Base-by-base conservation (phyloP, 2,329 filamentous ascomycete genomes). In the Ascochyta lentis region DNA sequence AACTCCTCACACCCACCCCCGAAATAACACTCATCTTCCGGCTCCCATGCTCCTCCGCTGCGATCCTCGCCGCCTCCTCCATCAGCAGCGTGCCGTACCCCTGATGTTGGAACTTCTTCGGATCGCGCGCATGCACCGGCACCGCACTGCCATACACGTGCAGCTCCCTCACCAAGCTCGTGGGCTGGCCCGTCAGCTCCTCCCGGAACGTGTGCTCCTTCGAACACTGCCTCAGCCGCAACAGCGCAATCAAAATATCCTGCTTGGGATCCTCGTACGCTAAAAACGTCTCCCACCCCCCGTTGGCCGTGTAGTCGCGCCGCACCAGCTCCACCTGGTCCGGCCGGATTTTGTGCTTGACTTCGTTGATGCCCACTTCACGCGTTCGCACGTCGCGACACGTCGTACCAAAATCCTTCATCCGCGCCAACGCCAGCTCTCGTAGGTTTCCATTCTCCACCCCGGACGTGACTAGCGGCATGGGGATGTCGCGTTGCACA, bases 261-360 rank as follows among this genome's bases (percentile, higher is more conserved):
- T 99, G 95, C 80, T 97, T 97, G 0, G 95, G 94, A 66, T 99
- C 95, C 74, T 99, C 95, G 71, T 99, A 99, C 1, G 95, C 93
- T 5, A 99, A 81, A 79, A 99, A 99, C 0, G 95, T 99, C 78
- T 99, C 95, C 95, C 95, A 99, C 23, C 95, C 96, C 35, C 90
- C 93, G 73, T 99, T 99, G 64, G 95, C 95, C 0, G 87, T 85
- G 76, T 99, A 99, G 78, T 99, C 95, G 63, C 95, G 85, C 24
- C 95, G 89, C 27, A 99, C 89, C 19, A 99, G 86, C 80, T 99
- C 95, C 55, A 99, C 91, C 75, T 99, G 94, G 64, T 93, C 96
- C 0, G 95, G 95, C 1, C 94, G 85, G 65, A 99, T 97, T 81
- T 98, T 98, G 82, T 99, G 89, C 81, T 99, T 99, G 63, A 99